Base-by-base conservation (phyloP, 2,329 filamentous ascomycete genomes). In the Exophiala alcalophila region DNA sequence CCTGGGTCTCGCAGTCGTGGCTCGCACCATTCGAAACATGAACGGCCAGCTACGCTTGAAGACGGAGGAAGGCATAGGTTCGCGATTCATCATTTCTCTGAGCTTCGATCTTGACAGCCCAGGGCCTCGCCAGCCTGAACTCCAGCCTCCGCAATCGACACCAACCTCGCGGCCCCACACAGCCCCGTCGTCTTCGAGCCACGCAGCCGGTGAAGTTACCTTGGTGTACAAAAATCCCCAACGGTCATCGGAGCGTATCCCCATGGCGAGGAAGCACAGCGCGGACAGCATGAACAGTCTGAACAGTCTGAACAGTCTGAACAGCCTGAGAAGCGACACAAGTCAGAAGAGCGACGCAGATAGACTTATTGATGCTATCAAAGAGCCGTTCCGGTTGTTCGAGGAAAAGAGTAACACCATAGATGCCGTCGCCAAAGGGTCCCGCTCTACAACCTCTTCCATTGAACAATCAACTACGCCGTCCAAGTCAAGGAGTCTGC, bases 1-100 rank as follows among this genome's bases (percentile, higher is more conserved):
- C 0, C 74, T 95, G 7, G 90, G 89, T 0, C 72, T 95, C n/a
- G 89, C 89, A 0, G 74, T 94, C 9, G 89, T 94, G n/a, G 85
- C 86, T 11, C 79, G 89, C 25, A 86, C 88, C 24, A 74, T 95
- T 21, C 78, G 82, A n/a, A 94, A 89, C 58, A 92, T 94, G 86
- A 83, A 91, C 45, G 90, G 89, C 0, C 89, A 94, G 57, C 65
- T 95, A 20, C 80, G 87, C 2, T 67, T 95, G 1, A 91, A 89
- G 57, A 94, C 88, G 0, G 86, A 92, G 57, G 77, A 84, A 59
- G 84, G 84, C 2, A 85, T 83, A 55, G 89, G 90, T 1, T 90
- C 88, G 12, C 76, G 85, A 38, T 94, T 95, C 52, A 80, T 88
- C 14, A 78, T 95, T 16, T 79, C 86, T 50, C 68, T 95, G 20